Percentiles rank a stretch among this genome's conserved stretches.
phyloP scores from a whole-genome alignment of 257 asterid genomes.

The Solanum pennellii region DNA sequence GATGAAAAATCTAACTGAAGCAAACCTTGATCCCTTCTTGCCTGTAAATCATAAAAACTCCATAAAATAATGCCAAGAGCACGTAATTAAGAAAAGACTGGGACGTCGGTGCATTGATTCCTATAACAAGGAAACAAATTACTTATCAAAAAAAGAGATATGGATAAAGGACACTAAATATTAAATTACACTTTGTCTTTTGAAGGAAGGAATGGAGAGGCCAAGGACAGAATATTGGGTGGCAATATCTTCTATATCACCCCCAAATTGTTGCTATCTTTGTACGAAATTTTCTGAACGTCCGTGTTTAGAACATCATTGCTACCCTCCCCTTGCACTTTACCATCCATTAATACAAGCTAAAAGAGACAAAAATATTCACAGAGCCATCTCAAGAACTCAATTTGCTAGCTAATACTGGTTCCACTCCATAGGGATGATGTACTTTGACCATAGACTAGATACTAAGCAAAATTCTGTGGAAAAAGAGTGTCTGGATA shows the following conservation, averaged over 20 bases:
- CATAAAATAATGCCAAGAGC: conserved; percentile 72
- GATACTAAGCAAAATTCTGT: neutral
- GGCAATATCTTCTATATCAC: neutral
- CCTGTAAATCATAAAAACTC: conserved; percentile 63
- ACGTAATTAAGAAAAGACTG: conserved; percentile 91
- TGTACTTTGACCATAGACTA: neutral
- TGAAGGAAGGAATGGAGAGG: neutral
- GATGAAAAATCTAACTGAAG: neutral
- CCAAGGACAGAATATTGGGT: neutral
- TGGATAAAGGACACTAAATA: neutral
- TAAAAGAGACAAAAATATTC: neutral
- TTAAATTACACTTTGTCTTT: neutral
- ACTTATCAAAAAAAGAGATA: neutral
- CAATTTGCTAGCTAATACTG: neutral
- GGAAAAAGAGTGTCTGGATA: neutral
- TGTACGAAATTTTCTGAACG: neutral
- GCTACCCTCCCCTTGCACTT: neutral
- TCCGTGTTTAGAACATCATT: neutral
- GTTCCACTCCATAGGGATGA: neutral
- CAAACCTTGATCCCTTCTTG: conserved; percentile 70
- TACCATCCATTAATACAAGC: neutral
- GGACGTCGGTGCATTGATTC: conserved; percentile 94
- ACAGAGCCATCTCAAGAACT: neutral
- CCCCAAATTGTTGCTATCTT: neutral
- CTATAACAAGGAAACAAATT: conserved; percentile 19